phyloP scores from a whole-genome alignment of 306 rosid species.

The Benincasa hispida region DNA sequence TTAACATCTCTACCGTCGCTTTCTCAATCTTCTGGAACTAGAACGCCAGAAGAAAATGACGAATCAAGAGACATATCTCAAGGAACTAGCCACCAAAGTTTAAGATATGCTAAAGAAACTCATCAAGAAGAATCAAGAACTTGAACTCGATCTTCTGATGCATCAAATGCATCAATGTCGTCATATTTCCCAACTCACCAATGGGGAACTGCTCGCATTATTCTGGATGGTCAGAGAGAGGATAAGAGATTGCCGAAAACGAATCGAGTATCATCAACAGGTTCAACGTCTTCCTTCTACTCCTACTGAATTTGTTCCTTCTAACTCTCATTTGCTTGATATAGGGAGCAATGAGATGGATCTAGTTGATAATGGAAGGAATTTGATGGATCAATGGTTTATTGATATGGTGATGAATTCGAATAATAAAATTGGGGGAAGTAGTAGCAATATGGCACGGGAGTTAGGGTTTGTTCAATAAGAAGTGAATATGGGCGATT shows the following conservation, averaged over 20 bases:
- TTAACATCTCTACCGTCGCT: conserved; percentile 9
- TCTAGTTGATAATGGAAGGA: not conserved
- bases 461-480: conserved; percentile 1
- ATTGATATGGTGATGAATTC: conserved; percentile 10
- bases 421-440: not conserved
- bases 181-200: conserved; percentile 4
- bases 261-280: not conserved
- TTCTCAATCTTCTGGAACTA: conserved; percentile 10
- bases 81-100: conserved; percentile 9
- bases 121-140: conserved; percentile 12
- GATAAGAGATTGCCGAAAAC: not conserved
- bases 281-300: not conserved
- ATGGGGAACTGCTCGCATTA: conserved; percentile 1
- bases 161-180: conserved; percentile 11
- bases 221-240: conserved; percentile 6
- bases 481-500: not conserved
- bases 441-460: not conserved
- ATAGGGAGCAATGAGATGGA: not conserved
- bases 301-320: not conserved
- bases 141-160: conserved; percentile 12
- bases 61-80: conserved; percentile 26
- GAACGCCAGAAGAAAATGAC: conserved; percentile 20
- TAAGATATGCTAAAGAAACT: conserved; percentile 11
- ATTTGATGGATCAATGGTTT: conserved; percentile 14
- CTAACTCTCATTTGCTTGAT: not conserved